These are phyloP conservation scores for Phytophthora citrophthora DNA, from an alignment of 352 stramenopile species.

Conservation along the genomic window DNA sequence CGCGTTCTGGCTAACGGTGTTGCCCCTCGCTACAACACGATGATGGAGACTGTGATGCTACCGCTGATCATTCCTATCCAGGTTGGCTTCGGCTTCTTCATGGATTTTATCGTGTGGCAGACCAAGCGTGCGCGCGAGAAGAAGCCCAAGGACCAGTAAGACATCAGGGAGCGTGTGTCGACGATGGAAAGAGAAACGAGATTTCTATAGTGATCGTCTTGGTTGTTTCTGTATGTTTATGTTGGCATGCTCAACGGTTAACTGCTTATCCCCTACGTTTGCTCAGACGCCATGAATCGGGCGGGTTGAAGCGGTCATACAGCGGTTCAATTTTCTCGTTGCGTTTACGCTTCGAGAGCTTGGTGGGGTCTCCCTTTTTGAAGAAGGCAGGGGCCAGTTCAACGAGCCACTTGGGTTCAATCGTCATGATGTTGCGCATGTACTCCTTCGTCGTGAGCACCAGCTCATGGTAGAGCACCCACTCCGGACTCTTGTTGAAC, in stretches of 20 bases:
- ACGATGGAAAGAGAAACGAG: conserved; percentile 6
- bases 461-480: conserved; percentile 99
- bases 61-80: conserved; percentile 72
- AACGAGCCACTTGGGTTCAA: conserved; percentile 99
- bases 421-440: conserved; percentile 99
- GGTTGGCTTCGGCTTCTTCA: conserved; percentile 78
- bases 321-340: conserved; percentile 99
- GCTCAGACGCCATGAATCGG: conserved; percentile 97
- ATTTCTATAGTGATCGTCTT: conserved; percentile 7
- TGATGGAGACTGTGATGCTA: conserved; percentile 74
- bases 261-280: conserved; percentile 91
- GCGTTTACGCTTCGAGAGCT: conserved; percentile 97
- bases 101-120: conserved; percentile 79
- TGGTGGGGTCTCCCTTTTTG: conserved; percentile 97
- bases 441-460: conserved; percentile 97
- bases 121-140: conserved; percentile 56
- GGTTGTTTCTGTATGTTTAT: conserved; percentile 17
- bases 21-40: conserved; percentile 69
- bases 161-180: not conserved
- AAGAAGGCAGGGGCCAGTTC: conserved; percentile 97
- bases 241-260: not conserved
- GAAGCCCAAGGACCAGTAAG: conserved; percentile 68
- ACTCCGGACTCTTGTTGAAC: conserved; percentile 99
- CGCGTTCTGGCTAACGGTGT: conserved; percentile 80
- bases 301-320: conserved; percentile 98